phyloP scores from a whole-genome alignment of 306 rosid genomes.

The Urtica urens region DNA sequence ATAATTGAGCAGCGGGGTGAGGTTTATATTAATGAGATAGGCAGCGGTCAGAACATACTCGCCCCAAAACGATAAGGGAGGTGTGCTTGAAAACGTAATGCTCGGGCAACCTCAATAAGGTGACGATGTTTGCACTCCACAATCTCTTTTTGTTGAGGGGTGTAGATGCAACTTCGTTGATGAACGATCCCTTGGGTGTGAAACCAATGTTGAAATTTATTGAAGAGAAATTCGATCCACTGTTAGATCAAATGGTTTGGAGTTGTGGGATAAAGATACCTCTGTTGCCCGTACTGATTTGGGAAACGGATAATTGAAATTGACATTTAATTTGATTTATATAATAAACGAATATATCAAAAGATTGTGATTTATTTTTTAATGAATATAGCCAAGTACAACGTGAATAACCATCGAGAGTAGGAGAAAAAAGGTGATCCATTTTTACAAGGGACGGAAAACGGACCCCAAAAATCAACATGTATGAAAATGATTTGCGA shows the following conservation, averaged over 20 bases:
- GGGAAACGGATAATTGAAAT: background rate
- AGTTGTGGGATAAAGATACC: background rate
- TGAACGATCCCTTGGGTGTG: background rate
- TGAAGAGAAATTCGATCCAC: background rate
- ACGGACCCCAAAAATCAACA: background rate
- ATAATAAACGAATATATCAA: background rate
- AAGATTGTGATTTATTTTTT: background rate
- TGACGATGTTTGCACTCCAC: slow-evolving; percentile 1
- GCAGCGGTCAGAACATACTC: too few species aligned
- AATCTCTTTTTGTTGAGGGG: too few species aligned
- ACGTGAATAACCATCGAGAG: too few species aligned
- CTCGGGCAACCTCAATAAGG: slow-evolving; percentile 11
- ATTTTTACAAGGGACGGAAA: background rate
- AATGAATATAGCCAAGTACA: slow-evolving; percentile 1
- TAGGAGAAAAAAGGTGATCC: background rate
- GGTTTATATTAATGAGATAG: too few species aligned
- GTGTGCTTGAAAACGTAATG: too few species aligned
- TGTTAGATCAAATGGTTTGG: background rate
- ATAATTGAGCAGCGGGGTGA: background rate
- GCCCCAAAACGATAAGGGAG: too few species aligned
- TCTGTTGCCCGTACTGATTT: background rate
- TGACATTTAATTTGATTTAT: background rate
- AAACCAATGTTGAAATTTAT: background rate
- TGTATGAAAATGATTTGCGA: background rate
- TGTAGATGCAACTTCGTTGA: too few species aligned